A percentile compares a stretch with the other conserved stretches of the same genome.
phyloP scores from a whole-genome alignment of 768 basidiomycete species.

The Pholiota conissans region DNA sequence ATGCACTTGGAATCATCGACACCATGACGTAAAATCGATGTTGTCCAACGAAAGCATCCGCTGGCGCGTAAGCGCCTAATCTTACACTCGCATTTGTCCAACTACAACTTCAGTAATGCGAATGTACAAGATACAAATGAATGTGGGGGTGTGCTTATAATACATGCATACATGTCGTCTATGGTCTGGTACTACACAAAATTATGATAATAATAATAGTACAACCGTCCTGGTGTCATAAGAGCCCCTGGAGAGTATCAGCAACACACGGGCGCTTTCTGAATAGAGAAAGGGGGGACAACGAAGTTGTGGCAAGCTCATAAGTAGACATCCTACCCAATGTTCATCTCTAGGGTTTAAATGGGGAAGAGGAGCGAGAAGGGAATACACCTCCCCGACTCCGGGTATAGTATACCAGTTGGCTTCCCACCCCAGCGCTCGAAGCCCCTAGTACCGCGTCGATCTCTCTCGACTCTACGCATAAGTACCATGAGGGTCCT shows the following conservation, averaged over 20 bases:
- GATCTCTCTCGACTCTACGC: background rate
- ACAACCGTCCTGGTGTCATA: conserved; percentile 14
- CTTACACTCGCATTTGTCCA: no score
- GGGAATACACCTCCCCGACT: background rate
- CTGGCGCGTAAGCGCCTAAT: no score
- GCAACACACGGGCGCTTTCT: background rate
- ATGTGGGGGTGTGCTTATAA: background rate
- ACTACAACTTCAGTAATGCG: no score
- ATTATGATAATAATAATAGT: conserved; percentile 16
- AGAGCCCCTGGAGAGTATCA: background rate
- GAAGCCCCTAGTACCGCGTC: background rate
- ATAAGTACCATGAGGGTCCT: background rate
- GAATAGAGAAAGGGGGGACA: background rate
- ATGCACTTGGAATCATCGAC: no score
- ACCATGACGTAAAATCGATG: no score
- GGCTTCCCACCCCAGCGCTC: background rate
- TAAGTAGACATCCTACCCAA: background rate
- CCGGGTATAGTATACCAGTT: background rate
- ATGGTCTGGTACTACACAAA: conserved; percentile 12
- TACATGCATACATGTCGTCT: conserved; percentile 16
- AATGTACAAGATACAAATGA: background rate
- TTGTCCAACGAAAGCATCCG: no score
- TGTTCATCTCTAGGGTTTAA: background rate
- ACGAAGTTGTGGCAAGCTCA: background rate
- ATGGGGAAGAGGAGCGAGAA: background rate